Evolutionary conservation across 2,329 filamentous ascomycete species (phyloP), one percentile per base, ranked within the genome.

Genomic region (Cadophora malorum): DNA sequence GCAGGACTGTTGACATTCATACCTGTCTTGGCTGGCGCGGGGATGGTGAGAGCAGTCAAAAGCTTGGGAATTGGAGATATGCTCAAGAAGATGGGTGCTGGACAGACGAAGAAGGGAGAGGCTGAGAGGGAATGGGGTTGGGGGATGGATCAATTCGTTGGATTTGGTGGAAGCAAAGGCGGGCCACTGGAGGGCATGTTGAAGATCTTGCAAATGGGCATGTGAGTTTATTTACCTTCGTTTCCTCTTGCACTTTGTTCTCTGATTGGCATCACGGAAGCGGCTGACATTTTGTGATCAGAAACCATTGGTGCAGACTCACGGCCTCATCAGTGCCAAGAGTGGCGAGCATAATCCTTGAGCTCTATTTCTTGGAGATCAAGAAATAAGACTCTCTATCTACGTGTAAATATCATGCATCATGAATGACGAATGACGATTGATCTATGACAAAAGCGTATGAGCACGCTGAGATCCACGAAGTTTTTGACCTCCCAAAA

Each of bases 301-400:
- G 76, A 45, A 76, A 74, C 45, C 76, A 77, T 52, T 76, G 71
- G 47, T 75, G 73, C 67, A 75, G 67, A 63, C 65, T 77, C 5
- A 70, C 74, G 5, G 71, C 72, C 3, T 75, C 74, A 5, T 49
- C 66, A 4, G 60, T 74, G 0, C 75, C 76, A 1, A 45, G 74
- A 45, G 60, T 70, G 10, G 71, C 68, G 1, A 73, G 72, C 23
- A 74, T 77, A 21, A 58, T 77, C 4, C 69, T 76, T 19, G 74
- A 77, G 35, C 50, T 76, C 16, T 76, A 77, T 67, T 77, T 77
- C 61, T 69, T 77, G 55, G 75, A 77, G 38, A 52, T 38, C 63
- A 71, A 69, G 35, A 67, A 49, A 16, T 47, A 59, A 33, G 16
- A 14, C 9, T 41, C 33, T 60, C 16, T 52, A 45, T 61, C 19